Evolutionary conservation across 345 rosid genomes (phyloP), one percentile per base, ranked within the genome.

Genomic region (Physaria fendleri): DNA sequence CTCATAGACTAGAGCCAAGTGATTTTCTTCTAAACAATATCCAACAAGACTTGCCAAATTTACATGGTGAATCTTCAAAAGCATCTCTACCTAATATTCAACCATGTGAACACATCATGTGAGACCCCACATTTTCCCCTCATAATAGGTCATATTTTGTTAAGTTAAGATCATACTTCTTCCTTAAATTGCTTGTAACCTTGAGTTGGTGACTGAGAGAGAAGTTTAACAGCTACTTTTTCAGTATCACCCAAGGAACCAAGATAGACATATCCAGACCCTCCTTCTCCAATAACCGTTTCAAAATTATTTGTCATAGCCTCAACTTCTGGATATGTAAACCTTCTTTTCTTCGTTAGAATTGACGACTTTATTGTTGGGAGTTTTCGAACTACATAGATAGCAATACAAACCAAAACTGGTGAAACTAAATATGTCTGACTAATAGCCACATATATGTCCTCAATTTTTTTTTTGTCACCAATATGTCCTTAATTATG

Each of bases 101-200:
- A 48, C 27, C 0, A 3, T 34, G 13, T 0, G 5, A 6, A 12
- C 3, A n/a, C 8, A 16, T 9, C 1, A 29, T 29, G 10, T 29
- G 27, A 24, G 27, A 17, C 0, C 8, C 13, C 3, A 5, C 6
- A 27, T 27, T 27, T 27, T 27, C 29, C 29, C 6, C 29, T 5
- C 6, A 27, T 24, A 24, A 27, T 27, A 27, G 29, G 29, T 5
- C 29, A 27, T 27, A 8, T 27, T 27, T 27, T 27, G n/a, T n/a
- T n/a, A n/a, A 7, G n/a, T n/a, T n/a, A n/a, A 52, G 3, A n/a
- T n/a, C n/a, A n/a, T 45, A 78, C 80, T 76, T 79, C 83, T 0
- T 76, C 70, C 15, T 73, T 51, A 16, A 79, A 76, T 39, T 79
- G 71, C 43, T 60, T 76, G 35, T 73, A 71, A 6, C 84, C 82